Conservation (phyloP, 306 rosid genomes). For the apple (Malus domestica) region DNA sequence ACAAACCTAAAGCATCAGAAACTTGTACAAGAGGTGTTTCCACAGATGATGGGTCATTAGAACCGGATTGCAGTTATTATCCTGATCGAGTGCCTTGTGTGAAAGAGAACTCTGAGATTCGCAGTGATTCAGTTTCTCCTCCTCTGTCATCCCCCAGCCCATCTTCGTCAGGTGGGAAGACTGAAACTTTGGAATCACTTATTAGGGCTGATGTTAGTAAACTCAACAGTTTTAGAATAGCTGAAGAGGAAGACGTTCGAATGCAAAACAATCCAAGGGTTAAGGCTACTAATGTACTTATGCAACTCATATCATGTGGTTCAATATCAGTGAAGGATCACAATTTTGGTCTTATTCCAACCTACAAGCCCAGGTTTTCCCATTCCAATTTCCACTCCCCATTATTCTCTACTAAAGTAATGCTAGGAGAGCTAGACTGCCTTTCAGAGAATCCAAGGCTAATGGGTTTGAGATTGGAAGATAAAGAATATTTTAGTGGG, state of each 20-base stretch:
- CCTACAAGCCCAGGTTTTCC: slow-evolving; percentile 61
- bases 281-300: slow-evolving; percentile 61
- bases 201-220: slow-evolving; percentile 83
- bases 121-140: slow-evolving; percentile 46
- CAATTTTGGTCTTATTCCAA: slow-evolving; percentile 68
- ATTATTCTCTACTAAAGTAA: slow-evolving; percentile 51
- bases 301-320: slow-evolving; percentile 92
- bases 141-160: slow-evolving; percentile 52
- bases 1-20: slow-evolving; percentile 34
- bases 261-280: slow-evolving; percentile 57
- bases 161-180: slow-evolving; percentile 67
- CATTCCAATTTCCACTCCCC: slow-evolving; percentile 71
- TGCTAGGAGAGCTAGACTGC: slow-evolving; percentile 68
- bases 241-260: slow-evolving; percentile 53
- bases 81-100: slow-evolving; percentile 21
- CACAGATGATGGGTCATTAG: slow-evolving; percentile 63
- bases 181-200: slow-evolving; percentile 80
- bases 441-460: slow-evolving; percentile 57
- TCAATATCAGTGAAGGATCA: slow-evolving; percentile 81
- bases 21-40: slow-evolving; percentile 88
- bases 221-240: slow-evolving; percentile 69
- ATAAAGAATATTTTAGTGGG: slow-evolving; percentile 83
- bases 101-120: slow-evolving; percentile 46
- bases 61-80: slow-evolving; percentile 38
- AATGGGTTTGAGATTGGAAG: slow-evolving; percentile 61